Evolutionary conservation across 805 yeast genomes (phyloP).

Genomic region (Saccharomycopsis amapae): DNA sequence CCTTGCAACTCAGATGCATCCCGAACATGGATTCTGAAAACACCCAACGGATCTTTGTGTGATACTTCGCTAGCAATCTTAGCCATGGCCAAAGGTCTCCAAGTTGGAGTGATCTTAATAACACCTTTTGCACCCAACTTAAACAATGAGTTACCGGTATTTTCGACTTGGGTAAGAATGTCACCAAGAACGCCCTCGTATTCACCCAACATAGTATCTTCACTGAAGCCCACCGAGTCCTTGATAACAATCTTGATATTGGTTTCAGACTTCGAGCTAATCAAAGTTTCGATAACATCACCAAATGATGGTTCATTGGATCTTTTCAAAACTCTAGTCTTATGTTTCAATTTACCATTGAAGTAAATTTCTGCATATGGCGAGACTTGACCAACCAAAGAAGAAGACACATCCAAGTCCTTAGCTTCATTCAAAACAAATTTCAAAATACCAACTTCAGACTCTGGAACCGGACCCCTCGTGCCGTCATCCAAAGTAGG

Average conservation of each 20-base stretch:
- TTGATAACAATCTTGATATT: constrained; percentile 48
- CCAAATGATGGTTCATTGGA: constrained; percentile 72
- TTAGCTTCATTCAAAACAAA: constrained; percentile 53
- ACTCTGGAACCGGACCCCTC: constrained; percentile 35
- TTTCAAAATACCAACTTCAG: constrained; percentile 72
- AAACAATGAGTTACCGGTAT: constrained; percentile 44
- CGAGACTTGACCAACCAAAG: constrained; percentile 40
- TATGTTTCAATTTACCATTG: constrained; percentile 47
- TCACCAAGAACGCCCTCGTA: constrained; percentile 49
- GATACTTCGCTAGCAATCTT: constrained; percentile 40
- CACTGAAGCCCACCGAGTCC: constrained; percentile 47
- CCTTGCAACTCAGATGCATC: constrained; percentile 52
- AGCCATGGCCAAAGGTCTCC: constrained; percentile 64
- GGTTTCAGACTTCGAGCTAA: constrained; percentile 54
- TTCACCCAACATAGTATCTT: constrained; percentile 44
- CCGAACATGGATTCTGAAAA: constrained; percentile 51
- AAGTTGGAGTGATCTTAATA: constrained; percentile 47
- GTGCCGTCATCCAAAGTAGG: constrained; percentile 21
- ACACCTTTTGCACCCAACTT: constrained; percentile 46
- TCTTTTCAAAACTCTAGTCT: constrained; percentile 54
- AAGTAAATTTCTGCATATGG: constrained; percentile 64
- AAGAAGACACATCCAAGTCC: constrained; percentile 44
- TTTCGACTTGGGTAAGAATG: constrained; percentile 38
- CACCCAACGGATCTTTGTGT: constrained; percentile 59
- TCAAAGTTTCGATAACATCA: constrained; percentile 51